These are phyloP conservation scores for Hyphopichia homilentoma DNA, from an alignment of 805 yeast species.

Conservation along the genomic window DNA sequence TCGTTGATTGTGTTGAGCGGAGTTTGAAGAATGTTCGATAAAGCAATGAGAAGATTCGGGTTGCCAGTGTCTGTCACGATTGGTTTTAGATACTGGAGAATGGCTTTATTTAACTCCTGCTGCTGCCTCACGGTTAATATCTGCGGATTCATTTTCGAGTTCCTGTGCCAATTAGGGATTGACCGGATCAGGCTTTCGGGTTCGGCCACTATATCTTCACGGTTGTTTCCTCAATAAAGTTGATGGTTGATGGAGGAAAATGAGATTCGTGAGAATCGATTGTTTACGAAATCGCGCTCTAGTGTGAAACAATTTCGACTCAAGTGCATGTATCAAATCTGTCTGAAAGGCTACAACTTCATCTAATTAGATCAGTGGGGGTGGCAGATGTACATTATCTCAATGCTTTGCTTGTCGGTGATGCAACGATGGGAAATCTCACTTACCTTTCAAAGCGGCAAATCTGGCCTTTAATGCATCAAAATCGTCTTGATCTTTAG, in stretches of 20 bases:
- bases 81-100: slow-evolving; percentile 46
- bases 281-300: too few relatives aligned
- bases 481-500: slow-evolving; percentile 43
- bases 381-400: too few relatives aligned
- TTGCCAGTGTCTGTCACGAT: slow-evolving; percentile 16
- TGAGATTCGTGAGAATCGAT: too few relatives aligned
- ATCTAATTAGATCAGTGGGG: too few relatives aligned
- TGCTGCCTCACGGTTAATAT: slow-evolving; percentile 42
- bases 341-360: too few relatives aligned
- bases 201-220: neutral
- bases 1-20: slow-evolving; percentile 13
- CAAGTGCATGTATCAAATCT: too few relatives aligned
- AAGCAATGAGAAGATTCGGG: slow-evolving; percentile 10
- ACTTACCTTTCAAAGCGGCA: slow-evolving; percentile 70
- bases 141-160: neutral
- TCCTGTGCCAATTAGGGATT: neutral
- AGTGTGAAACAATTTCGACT: too few relatives aligned
- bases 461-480: slow-evolving; percentile 68
- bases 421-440: too few relatives aligned
- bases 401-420: too few relatives aligned
- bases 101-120: slow-evolving; percentile 44
- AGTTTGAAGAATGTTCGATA: slow-evolving; percentile 8
- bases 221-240: neutral
- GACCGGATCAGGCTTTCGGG: slow-evolving; percentile 5
- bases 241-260: neutral